Evolutionary conservation across 306 rosid genomes (phyloP).

Genomic region (Cicer chorassanicum): DNA sequence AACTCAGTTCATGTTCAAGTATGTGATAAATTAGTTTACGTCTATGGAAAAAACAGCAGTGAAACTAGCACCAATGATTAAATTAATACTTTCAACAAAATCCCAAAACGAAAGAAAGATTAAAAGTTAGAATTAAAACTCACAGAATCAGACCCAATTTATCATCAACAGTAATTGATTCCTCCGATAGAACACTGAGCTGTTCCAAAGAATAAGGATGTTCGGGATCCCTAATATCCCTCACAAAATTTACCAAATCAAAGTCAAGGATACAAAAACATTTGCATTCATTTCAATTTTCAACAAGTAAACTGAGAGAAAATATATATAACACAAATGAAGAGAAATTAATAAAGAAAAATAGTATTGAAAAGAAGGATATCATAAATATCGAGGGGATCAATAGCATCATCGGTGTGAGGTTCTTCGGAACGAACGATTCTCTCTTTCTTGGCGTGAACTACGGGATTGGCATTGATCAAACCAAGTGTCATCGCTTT

Average conservation of each 20-base stretch:
- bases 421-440: constrained; percentile 73
- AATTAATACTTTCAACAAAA: neutral
- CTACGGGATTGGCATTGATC: constrained; percentile 94
- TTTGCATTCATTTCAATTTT: neutral
- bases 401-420: constrained; percentile 71
- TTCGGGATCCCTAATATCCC: constrained; percentile 99
- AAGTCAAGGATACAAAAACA: constrained; percentile 63
- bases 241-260: constrained; percentile 73
- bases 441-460: constrained; percentile 92
- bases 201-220: constrained; percentile 98
- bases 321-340: neutral
- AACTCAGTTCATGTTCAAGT: too few species aligned
- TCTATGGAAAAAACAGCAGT: too few species aligned
- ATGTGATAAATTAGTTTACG: too few species aligned
- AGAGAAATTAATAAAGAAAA: neutral
- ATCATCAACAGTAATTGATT: constrained; percentile 90
- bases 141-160: constrained; percentile 84
- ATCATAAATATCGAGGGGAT: constrained; percentile 96
- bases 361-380: constrained; percentile 55
- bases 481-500: constrained; percentile 83
- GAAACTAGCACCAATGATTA: too few species aligned
- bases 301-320: neutral
- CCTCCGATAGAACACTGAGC: constrained; percentile 94
- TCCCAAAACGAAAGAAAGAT: neutral
- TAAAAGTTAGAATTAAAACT: constrained; percentile 25